A percentile compares a stretch with the other conserved stretches of the same genome.
Conservation (phyloP, 345 rosid species). For the Linum trigynum region DNA sequence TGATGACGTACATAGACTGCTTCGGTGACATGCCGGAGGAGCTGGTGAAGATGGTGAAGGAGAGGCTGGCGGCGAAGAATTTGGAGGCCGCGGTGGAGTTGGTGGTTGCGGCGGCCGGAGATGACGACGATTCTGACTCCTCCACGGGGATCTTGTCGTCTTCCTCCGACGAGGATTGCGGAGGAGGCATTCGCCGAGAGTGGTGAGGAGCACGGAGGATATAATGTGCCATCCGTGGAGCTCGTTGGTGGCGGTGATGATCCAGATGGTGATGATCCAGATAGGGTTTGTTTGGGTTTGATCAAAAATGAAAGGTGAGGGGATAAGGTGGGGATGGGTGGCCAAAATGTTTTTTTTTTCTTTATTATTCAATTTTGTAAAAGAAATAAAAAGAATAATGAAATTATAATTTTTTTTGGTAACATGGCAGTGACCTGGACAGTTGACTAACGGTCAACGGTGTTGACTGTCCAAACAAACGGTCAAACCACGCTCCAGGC, state of each 20-base stretch:
- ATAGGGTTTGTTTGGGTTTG: too few species aligned
- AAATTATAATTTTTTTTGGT: too few species aligned
- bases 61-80: slow-evolving; percentile 36
- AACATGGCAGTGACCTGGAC: too few species aligned
- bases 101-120: slow-evolving; percentile 27
- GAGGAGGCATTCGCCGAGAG: slow-evolving; percentile 23
- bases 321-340: too few species aligned
- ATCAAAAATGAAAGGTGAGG: too few species aligned
- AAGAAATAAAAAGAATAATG: too few species aligned
- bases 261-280: too few species aligned
- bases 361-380: too few species aligned
- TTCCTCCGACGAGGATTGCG: slow-evolving; percentile 40
- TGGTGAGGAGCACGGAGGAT: slow-evolving; percentile 30
- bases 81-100: slow-evolving; percentile 26
- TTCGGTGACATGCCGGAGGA: slow-evolving; percentile 36
- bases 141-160: slow-evolving; percentile 15
- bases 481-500: too few species aligned
- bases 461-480: too few species aligned
- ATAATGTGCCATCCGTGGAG: slow-evolving; percentile 44
- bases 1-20: slow-evolving; percentile 49
- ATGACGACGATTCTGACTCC: slow-evolving; percentile 12
- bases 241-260: slow-evolving; percentile 57
- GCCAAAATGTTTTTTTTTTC: too few species aligned
- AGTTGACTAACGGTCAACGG: too few species aligned
- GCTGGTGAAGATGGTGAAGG: slow-evolving; percentile 32